Evolutionary conservation across 2,329 filamentous ascomycete species (phyloP).

Genomic region (Curvularia sp.): DNA sequence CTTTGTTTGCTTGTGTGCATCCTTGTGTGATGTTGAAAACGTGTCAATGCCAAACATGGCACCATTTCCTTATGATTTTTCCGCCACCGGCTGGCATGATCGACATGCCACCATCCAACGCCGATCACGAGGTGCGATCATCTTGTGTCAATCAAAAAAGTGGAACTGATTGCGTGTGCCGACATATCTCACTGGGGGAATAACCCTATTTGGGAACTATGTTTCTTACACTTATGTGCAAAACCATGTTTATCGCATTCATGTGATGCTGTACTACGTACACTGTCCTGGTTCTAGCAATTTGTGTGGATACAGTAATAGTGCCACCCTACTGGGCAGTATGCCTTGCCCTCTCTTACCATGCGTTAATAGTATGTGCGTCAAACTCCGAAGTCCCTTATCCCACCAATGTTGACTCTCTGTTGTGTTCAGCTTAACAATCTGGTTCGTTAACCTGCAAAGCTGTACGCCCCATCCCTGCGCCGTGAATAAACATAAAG

Average conservation of each 20-base stretch:
- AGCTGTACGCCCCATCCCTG: neutral
- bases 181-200: neutral
- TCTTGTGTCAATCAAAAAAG: neutral
- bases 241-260: neutral
- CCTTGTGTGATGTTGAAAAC: neutral
- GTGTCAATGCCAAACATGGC: neutral
- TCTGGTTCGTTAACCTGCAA: slow-evolving; percentile 3
- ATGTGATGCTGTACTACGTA: slow-evolving; percentile 6
- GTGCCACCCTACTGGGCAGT: neutral
- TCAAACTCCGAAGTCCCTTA: slow-evolving; percentile 8
- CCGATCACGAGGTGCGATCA: neutral
- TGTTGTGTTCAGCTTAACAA: slow-evolving; percentile 10
- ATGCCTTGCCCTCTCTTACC: neutral
- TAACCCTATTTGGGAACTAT: neutral
- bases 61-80: neutral
- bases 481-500: slow-evolving; percentile 1
- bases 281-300: slow-evolving; percentile 5
- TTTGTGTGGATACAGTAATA: slow-evolving; percentile 6
- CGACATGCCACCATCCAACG: slow-evolving; percentile 1
- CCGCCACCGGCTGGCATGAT: neutral
- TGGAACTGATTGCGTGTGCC: slow-evolving; percentile 3
- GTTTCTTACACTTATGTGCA: neutral
- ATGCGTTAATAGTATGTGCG: slow-evolving; percentile 1
- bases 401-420: slow-evolving; percentile 3
- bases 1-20: neutral